A percentile compares a stretch with the other conserved stretches of the same genome.
Conservation (phyloP, 352 stramenopile species). For the Phytophthora pseudosyringae region DNA sequence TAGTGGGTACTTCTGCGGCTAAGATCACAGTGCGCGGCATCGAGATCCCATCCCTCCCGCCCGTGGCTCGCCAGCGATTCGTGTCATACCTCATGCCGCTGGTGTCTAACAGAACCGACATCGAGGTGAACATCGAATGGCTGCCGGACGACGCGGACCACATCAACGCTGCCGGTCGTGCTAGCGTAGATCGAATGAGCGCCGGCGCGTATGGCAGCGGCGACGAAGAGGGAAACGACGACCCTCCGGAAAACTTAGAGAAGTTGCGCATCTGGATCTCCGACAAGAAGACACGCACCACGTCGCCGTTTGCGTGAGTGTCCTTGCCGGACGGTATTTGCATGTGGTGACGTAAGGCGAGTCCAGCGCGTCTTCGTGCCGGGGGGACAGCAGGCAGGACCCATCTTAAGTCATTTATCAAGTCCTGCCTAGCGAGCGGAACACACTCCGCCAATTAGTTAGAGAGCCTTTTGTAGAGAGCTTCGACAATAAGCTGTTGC, state of each 20-base stretch:
- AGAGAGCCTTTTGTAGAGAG: constrained; percentile 23
- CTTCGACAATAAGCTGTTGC: not conserved
- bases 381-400: not conserved
- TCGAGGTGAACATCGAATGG: constrained; percentile 88
- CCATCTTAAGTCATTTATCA: constrained; percentile 21
- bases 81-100: constrained; percentile 80
- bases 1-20: constrained; percentile 63
- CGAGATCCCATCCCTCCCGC: constrained; percentile 72
- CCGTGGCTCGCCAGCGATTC: constrained; percentile 68
- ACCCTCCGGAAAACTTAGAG: constrained; percentile 54
- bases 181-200: constrained; percentile 49
- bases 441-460: constrained; percentile 29
- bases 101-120: constrained; percentile 82
- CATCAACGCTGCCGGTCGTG: constrained; percentile 37
- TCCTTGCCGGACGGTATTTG: constrained; percentile 9
- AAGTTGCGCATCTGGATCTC: constrained; percentile 90
- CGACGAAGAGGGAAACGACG: constrained; percentile 33
- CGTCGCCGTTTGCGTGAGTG: constrained; percentile 69
- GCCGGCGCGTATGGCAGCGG: constrained; percentile 23
- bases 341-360: constrained; percentile 32
- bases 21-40: constrained; percentile 86
- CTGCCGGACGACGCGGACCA: constrained; percentile 63
- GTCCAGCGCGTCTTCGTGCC: constrained; percentile 1
- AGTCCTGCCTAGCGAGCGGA: constrained; percentile 14
- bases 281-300: constrained; percentile 83